A percentile compares a stretch with the other conserved stretches of the same genome.
Evolutionary conservation across 768 basidiomycete species (phyloP).

Genomic region (Leccinellum luteum): DNA sequence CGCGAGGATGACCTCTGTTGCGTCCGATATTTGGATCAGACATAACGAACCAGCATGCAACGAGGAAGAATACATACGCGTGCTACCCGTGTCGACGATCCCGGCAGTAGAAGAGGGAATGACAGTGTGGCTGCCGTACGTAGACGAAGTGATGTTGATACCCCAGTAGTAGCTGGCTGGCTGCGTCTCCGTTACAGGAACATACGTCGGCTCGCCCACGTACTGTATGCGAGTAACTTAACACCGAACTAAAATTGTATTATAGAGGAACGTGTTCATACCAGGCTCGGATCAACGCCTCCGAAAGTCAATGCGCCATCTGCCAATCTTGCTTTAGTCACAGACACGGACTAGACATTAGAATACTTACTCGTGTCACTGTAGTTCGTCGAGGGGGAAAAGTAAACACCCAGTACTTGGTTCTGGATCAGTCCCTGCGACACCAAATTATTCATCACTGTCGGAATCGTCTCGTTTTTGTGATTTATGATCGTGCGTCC

Average conservation of each 20-base stretch:
- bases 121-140: constrained; percentile 10
- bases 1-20: constrained; percentile 9
- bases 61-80: background rate
- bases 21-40: background rate
- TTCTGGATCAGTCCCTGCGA: constrained; percentile 14
- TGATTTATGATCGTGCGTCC: background rate
- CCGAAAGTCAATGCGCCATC: background rate
- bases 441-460: constrained; percentile 21
- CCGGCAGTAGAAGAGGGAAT: constrained; percentile 9
- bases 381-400: background rate
- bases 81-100: background rate
- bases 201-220: constrained; percentile 21
- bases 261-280: background rate
- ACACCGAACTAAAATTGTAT: background rate
- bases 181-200: constrained; percentile 25
- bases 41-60: background rate
- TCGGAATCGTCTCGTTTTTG: constrained; percentile 12
- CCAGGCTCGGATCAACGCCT: background rate
- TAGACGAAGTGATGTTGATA: constrained; percentile 21
- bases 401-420: constrained; percentile 10
- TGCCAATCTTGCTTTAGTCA: background rate
- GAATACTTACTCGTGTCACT: background rate
- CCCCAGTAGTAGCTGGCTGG: constrained; percentile 30
- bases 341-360: background rate
- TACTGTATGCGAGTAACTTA: constrained; percentile 7